Conservation (phyloP, 2,329 filamentous ascomycete genomes). For the Colletotrichum sp. region DNA sequence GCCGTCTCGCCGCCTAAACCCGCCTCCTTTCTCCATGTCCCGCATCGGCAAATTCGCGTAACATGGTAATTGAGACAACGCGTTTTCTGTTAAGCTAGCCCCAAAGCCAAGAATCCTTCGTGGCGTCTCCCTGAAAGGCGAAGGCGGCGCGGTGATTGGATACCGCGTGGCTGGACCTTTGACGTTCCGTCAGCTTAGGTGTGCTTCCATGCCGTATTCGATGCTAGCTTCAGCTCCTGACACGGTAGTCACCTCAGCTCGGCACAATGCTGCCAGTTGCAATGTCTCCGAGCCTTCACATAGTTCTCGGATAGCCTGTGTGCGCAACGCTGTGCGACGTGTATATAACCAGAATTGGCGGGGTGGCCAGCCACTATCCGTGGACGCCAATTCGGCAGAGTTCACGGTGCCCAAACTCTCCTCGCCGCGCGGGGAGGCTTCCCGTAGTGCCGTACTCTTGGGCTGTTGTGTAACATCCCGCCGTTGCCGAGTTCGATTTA, state of each 20-base stretch:
- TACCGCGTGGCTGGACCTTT: background rate
- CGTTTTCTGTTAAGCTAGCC: background rate
- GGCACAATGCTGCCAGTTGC: background rate
- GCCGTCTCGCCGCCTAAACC: background rate
- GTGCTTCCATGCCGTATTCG: background rate
- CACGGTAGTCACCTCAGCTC: background rate
- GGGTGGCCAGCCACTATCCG: background rate
- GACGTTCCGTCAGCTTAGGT: background rate
- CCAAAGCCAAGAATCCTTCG: background rate
- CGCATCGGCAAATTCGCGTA: too few species aligned
- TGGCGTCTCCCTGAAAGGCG: background rate
- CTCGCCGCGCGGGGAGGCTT: background rate
- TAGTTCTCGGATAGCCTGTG: background rate
- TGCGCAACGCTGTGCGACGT: background rate
- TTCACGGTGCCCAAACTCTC: background rate
- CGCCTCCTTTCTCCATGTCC: background rate
- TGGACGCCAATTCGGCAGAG: conserved; percentile 17
- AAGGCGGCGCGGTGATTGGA: background rate
- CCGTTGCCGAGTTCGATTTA: background rate
- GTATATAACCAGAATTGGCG: conserved; percentile 17
- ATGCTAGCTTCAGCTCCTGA: background rate
- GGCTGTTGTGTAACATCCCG: background rate
- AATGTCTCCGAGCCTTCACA: background rate
- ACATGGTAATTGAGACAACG: background rate
- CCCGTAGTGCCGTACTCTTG: too few species aligned